Conservation (phyloP, 225 moss, liverwort and hornwort species). For the Neckera pumila region DNA sequence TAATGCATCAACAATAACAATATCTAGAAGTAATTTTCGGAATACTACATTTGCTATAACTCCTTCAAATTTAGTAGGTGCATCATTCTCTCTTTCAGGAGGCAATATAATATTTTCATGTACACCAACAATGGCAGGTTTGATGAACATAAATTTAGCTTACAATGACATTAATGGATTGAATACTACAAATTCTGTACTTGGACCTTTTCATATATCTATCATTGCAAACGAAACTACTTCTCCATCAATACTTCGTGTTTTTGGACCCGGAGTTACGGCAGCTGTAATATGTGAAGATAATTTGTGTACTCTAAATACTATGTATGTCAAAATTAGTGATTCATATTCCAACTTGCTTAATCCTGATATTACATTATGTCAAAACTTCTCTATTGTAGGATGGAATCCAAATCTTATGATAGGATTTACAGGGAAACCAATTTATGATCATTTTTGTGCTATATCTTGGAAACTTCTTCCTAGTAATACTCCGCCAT, state of each 20-base stretch:
- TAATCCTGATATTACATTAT: background rate
- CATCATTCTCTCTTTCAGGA: background rate
- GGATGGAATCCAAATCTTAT: conserved; percentile 17
- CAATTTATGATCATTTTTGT: conserved; percentile 15
- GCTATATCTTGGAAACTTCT: conserved; percentile 16
- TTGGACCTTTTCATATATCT: conserved; percentile 16
- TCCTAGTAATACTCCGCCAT: background rate
- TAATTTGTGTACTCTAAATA: background rate
- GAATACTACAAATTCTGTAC: background rate
- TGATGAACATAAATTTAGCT: conserved; percentile 19
- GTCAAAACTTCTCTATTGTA: background rate
- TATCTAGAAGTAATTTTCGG: background rate
- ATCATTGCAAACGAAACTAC: conserved; percentile 1
- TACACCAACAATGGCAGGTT: background rate
- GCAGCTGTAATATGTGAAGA: conserved; percentile 1
- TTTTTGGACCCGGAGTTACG: conserved; percentile 10
- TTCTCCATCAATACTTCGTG: background rate
- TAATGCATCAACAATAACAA: conserved; percentile 10
- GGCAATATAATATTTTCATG: conserved; percentile 11
- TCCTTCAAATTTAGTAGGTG: background rate
- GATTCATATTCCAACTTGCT: background rate
- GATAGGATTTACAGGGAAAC: conserved; percentile 3
- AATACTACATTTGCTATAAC: background rate
- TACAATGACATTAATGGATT: conserved; percentile 3
- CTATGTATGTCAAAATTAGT: conserved; percentile 10